Evolutionary conservation across 2,329 filamentous ascomycete genomes (phyloP).

Genomic region (Tothia fuscella): DNA sequence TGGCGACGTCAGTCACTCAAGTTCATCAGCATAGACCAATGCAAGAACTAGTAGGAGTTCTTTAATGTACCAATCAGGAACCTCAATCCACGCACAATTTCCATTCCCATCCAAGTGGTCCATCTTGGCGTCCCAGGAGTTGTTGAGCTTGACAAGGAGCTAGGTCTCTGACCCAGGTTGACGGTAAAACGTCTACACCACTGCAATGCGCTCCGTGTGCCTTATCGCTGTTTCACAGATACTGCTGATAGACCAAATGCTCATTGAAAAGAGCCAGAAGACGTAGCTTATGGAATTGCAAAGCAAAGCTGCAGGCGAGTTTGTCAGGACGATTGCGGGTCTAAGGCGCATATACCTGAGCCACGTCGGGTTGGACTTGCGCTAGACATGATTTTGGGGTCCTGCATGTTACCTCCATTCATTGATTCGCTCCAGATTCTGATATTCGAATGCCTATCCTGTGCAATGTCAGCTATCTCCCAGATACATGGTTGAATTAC

Average conservation of each 20-base stretch:
- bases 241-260: conserved; percentile 19
- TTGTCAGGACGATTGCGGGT: too few relatives aligned
- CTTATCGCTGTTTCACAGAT: conserved; percentile 28
- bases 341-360: not conserved
- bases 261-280: conserved; percentile 9
- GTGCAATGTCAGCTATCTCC: too few relatives aligned
- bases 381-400: too few relatives aligned
- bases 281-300: conserved; percentile 7
- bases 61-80: too few relatives aligned
- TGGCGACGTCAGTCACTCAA: too few relatives aligned
- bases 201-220: conserved; percentile 17
- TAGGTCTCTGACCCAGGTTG: not conserved
- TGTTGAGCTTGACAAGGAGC: not conserved
- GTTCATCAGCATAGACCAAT: too few relatives aligned
- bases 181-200: conserved; percentile 13
- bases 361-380: too few relatives aligned
- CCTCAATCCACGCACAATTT: conserved; percentile 2
- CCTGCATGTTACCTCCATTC: too few relatives aligned
- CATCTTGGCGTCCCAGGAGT: conserved; percentile 1
- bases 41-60: too few relatives aligned
- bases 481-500: too few relatives aligned
- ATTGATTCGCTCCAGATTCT: too few relatives aligned
- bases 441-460: too few relatives aligned
- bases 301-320: conserved; percentile 8
- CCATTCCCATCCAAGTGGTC: conserved; percentile 1